Evolutionary conservation across 768 basidiomycete species (phyloP).

Genomic region (Suillus clintonianus): DNA sequence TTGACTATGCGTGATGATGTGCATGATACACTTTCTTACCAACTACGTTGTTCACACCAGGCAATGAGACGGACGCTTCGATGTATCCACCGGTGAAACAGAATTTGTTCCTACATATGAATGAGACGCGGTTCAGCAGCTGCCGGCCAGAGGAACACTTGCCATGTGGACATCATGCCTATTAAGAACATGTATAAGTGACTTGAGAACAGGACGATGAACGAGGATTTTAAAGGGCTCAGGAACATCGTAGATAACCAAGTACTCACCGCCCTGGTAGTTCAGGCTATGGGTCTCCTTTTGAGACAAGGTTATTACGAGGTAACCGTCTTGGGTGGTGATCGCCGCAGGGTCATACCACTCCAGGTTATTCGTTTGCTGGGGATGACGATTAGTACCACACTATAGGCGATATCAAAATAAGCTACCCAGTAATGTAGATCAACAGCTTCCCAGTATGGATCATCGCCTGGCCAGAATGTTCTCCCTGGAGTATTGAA

Average conservation of each 20-base stretch:
- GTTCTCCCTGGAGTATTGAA: conserved; percentile 75
- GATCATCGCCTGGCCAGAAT: conserved; percentile 84
- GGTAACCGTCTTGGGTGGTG: conserved; percentile 51
- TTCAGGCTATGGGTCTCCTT: conserved; percentile 47
- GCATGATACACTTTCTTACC: conserved; percentile 28
- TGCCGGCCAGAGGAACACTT: conserved; percentile 7
- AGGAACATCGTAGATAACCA: conserved; percentile 10
- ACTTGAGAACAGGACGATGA: conserved; percentile 18
- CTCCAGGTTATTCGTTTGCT: conserved; percentile 54
- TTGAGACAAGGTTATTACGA: conserved; percentile 52
- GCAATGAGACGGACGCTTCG: conserved; percentile 62
- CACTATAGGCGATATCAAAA: conserved; percentile 22
- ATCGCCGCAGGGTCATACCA: conserved; percentile 56
- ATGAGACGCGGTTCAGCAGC: neutral
- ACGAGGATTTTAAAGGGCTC: conserved; percentile 13
- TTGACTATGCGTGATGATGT: neutral
- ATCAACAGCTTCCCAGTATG: conserved; percentile 72
- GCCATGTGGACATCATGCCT: conserved; percentile 52
- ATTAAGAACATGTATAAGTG: conserved; percentile 19
- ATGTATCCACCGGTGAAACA: conserved; percentile 86
- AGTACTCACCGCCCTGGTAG: conserved; percentile 40
- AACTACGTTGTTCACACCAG: conserved; percentile 64
- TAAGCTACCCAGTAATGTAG: conserved; percentile 43
- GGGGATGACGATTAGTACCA: conserved; percentile 24
- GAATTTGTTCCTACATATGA: conserved; percentile 70